Evolutionary conservation across 2,329 filamentous ascomycete genomes (phyloP).

Genomic region (Periconia macrospinosa): DNA sequence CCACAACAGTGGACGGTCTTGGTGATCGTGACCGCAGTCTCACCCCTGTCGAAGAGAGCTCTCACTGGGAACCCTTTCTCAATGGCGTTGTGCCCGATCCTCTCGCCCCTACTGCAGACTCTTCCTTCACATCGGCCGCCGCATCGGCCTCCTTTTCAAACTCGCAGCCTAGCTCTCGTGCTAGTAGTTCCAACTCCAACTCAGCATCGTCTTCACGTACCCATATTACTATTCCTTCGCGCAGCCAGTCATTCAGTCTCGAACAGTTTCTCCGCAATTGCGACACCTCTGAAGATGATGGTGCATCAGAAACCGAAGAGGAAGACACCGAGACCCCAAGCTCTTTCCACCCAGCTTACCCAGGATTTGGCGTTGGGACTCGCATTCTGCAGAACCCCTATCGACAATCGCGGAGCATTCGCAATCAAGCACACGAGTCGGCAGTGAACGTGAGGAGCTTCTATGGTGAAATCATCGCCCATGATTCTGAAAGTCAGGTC

Average conservation of each 20-base stretch:
- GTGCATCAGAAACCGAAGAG: conserved; percentile 57
- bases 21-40: conserved; percentile 83
- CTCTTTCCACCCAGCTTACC: conserved; percentile 1
- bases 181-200: conserved; percentile 54
- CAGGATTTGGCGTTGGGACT: conserved; percentile 15
- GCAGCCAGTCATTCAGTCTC: conserved; percentile 40
- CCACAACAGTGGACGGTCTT: conserved; percentile 65
- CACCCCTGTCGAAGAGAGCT: conserved; percentile 59
- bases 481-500: conserved; percentile 6
- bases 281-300: conserved; percentile 50
- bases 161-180: conserved; percentile 40
- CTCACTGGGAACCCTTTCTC: conserved; percentile 78
- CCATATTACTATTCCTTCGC: conserved; percentile 42
- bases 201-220: conserved; percentile 41
- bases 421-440: conserved; percentile 30
- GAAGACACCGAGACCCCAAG: conserved; percentile 18
- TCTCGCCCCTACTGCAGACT: conserved; percentile 75
- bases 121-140: conserved; percentile 76
- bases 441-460: conserved; percentile 32
- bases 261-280: conserved; percentile 55
- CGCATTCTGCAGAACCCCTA: conserved; percentile 22
- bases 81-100: conserved; percentile 80
- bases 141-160: conserved; percentile 54
- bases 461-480: conserved; percentile 18
- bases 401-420: conserved; percentile 31